Evolutionary conservation across 805 yeast genomes (phyloP).

Genomic region (Candida chilensis): DNA sequence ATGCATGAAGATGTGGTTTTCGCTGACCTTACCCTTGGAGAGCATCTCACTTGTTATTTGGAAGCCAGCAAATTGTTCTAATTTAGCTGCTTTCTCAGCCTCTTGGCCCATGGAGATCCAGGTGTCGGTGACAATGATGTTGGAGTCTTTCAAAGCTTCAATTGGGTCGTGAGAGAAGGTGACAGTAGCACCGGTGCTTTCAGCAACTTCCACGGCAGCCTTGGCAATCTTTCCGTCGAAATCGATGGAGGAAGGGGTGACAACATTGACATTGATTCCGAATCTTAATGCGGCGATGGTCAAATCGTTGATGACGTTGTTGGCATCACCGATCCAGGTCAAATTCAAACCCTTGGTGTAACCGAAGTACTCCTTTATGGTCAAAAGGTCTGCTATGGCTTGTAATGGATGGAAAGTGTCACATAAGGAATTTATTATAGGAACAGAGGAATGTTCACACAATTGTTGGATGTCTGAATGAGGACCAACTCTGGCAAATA

Average conservation of each 20-base stretch:
- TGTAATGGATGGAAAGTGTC: conserved; percentile 93
- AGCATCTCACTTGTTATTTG: conserved; percentile 71
- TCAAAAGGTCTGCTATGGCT: conserved; percentile 84
- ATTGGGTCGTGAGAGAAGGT: conserved; percentile 63
- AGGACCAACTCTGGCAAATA: conserved; percentile 89
- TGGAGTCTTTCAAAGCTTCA: conserved; percentile 65
- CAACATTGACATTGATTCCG: conserved; percentile 76
- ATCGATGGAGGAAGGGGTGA: conserved; percentile 73
- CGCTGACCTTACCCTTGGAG: conserved; percentile 42
- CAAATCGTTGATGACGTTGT: conserved; percentile 91
- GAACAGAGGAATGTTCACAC: conserved; percentile 74
- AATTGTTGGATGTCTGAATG: conserved; percentile 78
- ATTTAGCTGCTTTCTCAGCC: conserved; percentile 56
- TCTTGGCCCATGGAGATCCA: conserved; percentile 99
- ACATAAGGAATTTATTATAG: conserved; percentile 89
- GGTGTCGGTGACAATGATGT: conserved; percentile 89
- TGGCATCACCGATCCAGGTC: conserved; percentile 96
- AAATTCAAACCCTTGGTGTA: conserved; percentile 55
- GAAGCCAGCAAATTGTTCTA: conserved; percentile 79
- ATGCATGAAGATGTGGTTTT: conserved; percentile 89
- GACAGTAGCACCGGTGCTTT: conserved; percentile 41
- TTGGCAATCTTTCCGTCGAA: conserved; percentile 46
- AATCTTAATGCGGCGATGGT: conserved; percentile 78
- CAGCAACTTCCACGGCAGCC: conserved; percentile 45
- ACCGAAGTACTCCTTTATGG: conserved; percentile 74